Evolutionary conservation across 129 eudicot species (phyloP).

Genomic region (Logfia minima): DNA sequence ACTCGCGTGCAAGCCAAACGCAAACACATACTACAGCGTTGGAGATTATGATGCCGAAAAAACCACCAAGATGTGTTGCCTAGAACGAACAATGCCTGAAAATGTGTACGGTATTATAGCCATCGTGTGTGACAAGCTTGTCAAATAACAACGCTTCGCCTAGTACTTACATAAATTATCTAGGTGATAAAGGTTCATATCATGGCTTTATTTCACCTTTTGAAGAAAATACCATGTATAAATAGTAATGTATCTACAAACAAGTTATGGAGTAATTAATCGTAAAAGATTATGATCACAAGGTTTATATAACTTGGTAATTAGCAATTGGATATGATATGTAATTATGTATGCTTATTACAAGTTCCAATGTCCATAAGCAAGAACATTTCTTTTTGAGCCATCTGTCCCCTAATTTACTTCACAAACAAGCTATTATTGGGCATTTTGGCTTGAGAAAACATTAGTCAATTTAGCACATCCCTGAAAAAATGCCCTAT

Average conservation of each 20-base stretch:
- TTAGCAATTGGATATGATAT: constrained; percentile 1
- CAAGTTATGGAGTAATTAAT: neutral
- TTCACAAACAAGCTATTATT: constrained; percentile 18
- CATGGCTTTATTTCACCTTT: neutral
- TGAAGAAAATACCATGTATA: neutral
- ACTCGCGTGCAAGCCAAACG: neutral
- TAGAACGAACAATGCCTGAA: neutral
- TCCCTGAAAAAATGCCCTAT: constrained; percentile 24
- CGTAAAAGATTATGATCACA: neutral
- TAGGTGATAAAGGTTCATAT: neutral
- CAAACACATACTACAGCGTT: neutral
- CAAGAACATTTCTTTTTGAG: constrained; percentile 26
- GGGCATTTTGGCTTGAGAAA: constrained; percentile 15
- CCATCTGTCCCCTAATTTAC: constrained; percentile 18
- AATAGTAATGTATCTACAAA: neutral
- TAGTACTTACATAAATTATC: neutral
- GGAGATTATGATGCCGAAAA: neutral
- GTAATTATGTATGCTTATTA: neutral
- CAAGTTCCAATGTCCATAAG: constrained; percentile 6
- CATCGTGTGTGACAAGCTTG: neutral
- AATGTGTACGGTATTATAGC: neutral
- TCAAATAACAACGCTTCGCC: neutral
- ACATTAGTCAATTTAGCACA: constrained; percentile 25
- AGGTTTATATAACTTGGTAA: constrained; percentile 8
- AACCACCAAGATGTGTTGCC: neutral